Evolutionary conservation across 1,284 basidiomycete species (phyloP).

Genomic region (Ustilago loliicola): DNA sequence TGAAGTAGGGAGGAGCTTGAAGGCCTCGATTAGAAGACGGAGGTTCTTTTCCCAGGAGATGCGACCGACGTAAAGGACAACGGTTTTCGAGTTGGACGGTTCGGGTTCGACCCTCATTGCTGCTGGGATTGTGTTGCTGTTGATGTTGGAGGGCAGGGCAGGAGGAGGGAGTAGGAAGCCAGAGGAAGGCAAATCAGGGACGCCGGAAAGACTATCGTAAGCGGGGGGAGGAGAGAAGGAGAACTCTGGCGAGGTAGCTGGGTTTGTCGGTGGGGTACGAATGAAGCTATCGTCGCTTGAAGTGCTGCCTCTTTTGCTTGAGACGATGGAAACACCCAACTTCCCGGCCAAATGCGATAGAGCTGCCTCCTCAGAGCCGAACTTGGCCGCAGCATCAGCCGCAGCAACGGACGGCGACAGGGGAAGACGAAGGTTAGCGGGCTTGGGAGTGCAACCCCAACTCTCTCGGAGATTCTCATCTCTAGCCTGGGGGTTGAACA

Average conservation of each 20-base stretch:
- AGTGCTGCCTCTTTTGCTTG: not conserved
- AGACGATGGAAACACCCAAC: conserved; percentile 43
- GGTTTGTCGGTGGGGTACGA: conserved; percentile 70
- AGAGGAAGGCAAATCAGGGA: conserved; percentile 53
- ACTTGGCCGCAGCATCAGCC: conserved; percentile 37
- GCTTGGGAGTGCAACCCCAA: conserved; percentile 72
- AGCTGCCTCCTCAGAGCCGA: conserved; percentile 40
- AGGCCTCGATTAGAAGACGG: conserved; percentile 74
- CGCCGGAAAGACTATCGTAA: conserved; percentile 61
- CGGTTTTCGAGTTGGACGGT: conserved; percentile 59
- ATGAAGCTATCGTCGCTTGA: conserved; percentile 67
- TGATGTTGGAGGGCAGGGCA: conserved; percentile 33
- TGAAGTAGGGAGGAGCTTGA: conserved; percentile 68
- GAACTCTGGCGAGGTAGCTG: conserved; percentile 58
- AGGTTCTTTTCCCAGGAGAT: conserved; percentile 77
- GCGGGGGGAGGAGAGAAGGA: conserved; percentile 65
- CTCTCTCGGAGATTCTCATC: conserved; percentile 71
- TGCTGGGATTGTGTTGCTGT: conserved; percentile 9
- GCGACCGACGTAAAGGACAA: conserved; percentile 72
- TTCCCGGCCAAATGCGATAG: conserved; percentile 52
- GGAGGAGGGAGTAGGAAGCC: conserved; percentile 62
- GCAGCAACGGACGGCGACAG: conserved; percentile 55
- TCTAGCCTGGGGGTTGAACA: conserved; percentile 71
- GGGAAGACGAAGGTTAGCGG: conserved; percentile 63
- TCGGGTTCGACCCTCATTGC: conserved; percentile 30